A percentile compares a stretch with the other conserved stretches of the same genome.
These are phyloP conservation scores for Sporothrix inflata DNA, from an alignment of 2,329 filamentous ascomycete genomes.

Conservation along the genomic window DNA sequence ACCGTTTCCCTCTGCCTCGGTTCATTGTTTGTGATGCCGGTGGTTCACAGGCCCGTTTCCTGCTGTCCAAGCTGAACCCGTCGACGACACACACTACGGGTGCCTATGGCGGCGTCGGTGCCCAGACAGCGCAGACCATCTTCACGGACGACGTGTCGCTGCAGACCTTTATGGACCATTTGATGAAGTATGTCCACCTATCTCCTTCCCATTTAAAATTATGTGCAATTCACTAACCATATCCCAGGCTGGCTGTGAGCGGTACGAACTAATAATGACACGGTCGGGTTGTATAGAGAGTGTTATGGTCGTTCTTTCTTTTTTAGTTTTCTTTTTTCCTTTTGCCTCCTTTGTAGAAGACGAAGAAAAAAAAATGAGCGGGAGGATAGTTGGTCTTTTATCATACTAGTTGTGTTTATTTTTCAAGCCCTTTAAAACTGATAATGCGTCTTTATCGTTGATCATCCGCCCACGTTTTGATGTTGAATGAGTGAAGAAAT, in stretches of 20 bases:
- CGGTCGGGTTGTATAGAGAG: conserved; percentile 17
- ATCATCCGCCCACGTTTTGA: not conserved
- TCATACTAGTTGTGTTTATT: conserved; percentile 18
- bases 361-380: not conserved
- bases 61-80: conserved; percentile 95
- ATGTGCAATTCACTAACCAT: conserved; percentile 21
- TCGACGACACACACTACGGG: conserved; percentile 95
- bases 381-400: conserved; percentile 21
- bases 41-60: conserved; percentile 94
- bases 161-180: conserved; percentile 98
- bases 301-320: not conserved
- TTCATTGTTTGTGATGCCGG: conserved; percentile 99
- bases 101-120: conserved; percentile 83
- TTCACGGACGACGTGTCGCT: conserved; percentile 98
- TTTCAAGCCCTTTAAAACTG: not conserved
- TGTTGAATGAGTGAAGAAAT: not conserved
- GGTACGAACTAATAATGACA: conserved; percentile 56
- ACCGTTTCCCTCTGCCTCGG: conserved; percentile 95
- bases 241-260: conserved; percentile 60
- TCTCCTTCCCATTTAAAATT: not conserved
- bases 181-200: conserved; percentile 92
- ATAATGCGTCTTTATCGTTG: not conserved
- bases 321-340: not conserved
- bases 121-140: conserved; percentile 91
- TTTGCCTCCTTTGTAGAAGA: conserved; percentile 14